Evolutionary conservation across 2,329 filamentous ascomycete genomes (phyloP).

Genomic region (Apiospora phragmitis): DNA sequence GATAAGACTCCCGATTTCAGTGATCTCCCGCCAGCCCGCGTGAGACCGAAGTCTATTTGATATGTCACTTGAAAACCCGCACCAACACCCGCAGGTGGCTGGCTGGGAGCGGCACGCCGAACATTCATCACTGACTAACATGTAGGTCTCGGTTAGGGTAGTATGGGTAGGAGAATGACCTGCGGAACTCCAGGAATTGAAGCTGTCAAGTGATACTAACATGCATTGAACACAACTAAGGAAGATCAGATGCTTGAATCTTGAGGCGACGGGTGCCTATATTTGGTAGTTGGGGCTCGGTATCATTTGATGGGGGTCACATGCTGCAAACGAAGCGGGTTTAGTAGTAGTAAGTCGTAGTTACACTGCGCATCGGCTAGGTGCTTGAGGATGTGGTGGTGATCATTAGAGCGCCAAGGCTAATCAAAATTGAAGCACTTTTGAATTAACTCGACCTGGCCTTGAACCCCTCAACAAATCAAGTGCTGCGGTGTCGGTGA

Average conservation of each 20-base stretch:
- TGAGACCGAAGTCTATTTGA: neutral
- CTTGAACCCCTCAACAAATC: conserved; percentile 11
- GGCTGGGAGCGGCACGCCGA: neutral
- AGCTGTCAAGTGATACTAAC: neutral
- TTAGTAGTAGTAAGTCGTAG: neutral
- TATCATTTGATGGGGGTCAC: neutral
- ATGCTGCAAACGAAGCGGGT: neutral
- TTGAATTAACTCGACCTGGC: neutral
- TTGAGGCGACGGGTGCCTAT: neutral
- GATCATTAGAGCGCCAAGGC: neutral
- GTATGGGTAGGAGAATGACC: neutral
- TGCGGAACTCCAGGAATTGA: neutral
- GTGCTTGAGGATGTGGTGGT: neutral
- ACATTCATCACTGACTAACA: neutral
- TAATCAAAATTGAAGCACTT: neutral
- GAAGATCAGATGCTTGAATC: neutral
- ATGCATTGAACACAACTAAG: too few relatives aligned
- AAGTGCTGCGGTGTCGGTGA: conserved; percentile 9
- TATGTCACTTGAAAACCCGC: neutral
- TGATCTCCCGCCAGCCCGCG: neutral
- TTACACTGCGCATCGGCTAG: neutral
- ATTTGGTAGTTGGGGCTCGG: neutral
- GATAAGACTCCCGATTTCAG: neutral
- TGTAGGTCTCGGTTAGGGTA: neutral
- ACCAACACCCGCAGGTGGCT: neutral